A percentile compares a stretch with the other conserved stretches of the same genome.
phyloP scores from a whole-genome alignment of 2,329 filamentous ascomycete species.

The Ploettnerulaceae sp. region DNA sequence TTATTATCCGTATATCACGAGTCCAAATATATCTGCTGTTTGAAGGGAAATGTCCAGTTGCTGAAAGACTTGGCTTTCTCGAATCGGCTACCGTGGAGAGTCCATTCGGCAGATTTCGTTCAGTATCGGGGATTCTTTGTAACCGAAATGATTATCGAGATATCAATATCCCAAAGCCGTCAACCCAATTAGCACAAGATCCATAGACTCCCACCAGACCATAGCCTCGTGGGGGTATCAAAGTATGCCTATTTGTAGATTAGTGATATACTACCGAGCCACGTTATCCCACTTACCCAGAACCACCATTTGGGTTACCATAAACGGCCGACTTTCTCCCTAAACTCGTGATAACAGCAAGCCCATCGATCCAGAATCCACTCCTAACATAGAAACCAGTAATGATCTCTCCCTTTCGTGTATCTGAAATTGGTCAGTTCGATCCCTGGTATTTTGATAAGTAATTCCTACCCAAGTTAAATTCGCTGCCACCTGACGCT shows the following conservation, averaged over 20 bases:
- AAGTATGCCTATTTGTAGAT: constrained; percentile 60
- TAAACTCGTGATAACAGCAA: constrained; percentile 84
- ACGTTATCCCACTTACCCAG: constrained; percentile 57
- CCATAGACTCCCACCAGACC: constrained; percentile 84
- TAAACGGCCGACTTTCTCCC: constrained; percentile 83
- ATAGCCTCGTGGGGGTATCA: constrained; percentile 87
- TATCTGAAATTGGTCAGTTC: constrained; percentile 48
- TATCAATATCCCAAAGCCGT: constrained; percentile 80
- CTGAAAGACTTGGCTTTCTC: no score
- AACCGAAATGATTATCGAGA: constrained; percentile 46
- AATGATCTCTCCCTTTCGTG: constrained; percentile 77
- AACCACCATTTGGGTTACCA: constrained; percentile 75
- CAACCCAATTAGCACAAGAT: constrained; percentile 73
- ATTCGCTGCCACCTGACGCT: constrained; percentile 64
- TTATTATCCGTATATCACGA: constrained; percentile 4
- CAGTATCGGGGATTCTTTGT: neutral
- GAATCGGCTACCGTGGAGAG: no score
- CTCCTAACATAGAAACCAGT: constrained; percentile 80
- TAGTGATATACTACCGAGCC: neutral
- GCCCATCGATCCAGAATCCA: constrained; percentile 78
- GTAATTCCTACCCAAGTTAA: constrained; percentile 63
- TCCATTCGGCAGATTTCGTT: neutral
- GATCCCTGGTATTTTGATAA: neutral
- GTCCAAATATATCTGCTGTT: neutral
- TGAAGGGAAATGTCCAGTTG: neutral